A percentile compares a stretch with the other conserved stretches of the same genome.
phyloP scores from a whole-genome alignment of 2,329 filamentous ascomycete species.

The Bipolaris bicolor region DNA sequence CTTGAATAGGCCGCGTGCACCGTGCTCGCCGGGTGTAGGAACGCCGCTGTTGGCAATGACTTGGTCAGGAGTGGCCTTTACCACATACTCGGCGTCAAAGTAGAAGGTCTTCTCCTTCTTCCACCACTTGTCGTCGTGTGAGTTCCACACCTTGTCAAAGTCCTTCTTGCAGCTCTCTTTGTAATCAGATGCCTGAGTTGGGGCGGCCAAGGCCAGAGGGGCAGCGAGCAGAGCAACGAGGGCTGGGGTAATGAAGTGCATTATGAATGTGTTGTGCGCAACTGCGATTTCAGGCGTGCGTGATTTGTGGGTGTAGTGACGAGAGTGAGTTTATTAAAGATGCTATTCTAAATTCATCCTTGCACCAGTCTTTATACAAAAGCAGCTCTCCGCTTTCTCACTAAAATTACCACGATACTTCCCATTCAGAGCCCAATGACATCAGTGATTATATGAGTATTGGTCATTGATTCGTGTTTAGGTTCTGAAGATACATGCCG shows the following conservation, averaged over 20 bases:
- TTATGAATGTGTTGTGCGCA: constrained; percentile 11
- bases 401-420: neutral
- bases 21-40: constrained; percentile 51
- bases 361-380: constrained; percentile 25
- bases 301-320: constrained; percentile 1
- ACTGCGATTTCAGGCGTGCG: neutral
- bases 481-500: constrained; percentile 21
- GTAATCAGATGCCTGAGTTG: constrained; percentile 22
- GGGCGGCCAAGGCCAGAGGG: constrained; percentile 30
- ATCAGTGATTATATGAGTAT: constrained; percentile 16
- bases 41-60: constrained; percentile 54
- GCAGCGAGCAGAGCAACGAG: constrained; percentile 28
- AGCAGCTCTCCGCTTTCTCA: constrained; percentile 12
- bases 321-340: constrained; percentile 11
- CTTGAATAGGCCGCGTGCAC: constrained; percentile 58
- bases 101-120: constrained; percentile 38
- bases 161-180: constrained; percentile 29
- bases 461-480: constrained; percentile 9
- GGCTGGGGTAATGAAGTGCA: constrained; percentile 32
- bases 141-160: constrained; percentile 30
- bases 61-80: constrained; percentile 58
- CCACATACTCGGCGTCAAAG: constrained; percentile 59
- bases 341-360: neutral
- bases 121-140: constrained; percentile 27
- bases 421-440: constrained; percentile 21